A percentile compares a stretch with the other conserved stretches of the same genome.
Evolutionary conservation across 179 eudicot genomes (phyloP).

Genomic region (Actinidia arguta): DNA sequence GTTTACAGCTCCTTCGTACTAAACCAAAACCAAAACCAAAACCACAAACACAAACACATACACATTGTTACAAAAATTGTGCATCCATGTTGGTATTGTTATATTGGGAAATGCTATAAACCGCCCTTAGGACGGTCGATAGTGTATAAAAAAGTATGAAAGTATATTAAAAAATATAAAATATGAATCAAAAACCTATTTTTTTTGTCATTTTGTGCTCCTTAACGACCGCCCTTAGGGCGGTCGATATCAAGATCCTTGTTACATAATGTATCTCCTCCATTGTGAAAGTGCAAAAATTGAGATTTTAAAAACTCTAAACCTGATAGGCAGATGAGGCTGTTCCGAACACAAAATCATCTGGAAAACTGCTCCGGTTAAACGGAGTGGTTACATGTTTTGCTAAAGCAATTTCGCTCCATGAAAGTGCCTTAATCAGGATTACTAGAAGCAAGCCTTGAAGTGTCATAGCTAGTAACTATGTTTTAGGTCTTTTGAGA

Average conservation of each 20-base stretch:
- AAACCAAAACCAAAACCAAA: background rate
- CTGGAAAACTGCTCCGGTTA: background rate
- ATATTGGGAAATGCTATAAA: no score
- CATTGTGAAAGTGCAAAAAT: background rate
- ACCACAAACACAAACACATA: no score
- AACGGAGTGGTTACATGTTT: background rate
- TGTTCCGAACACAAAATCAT: constrained; percentile 7
- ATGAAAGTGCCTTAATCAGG: background rate
- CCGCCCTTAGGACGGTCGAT: no score
- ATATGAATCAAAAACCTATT: no score
- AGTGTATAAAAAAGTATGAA: no score
- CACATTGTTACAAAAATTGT: no score
- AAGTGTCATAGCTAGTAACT: background rate
- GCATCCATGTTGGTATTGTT: no score
- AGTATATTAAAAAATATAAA: no score
- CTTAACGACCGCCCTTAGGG: no score
- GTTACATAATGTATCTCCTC: no score
- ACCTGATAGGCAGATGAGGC: constrained; percentile 18
- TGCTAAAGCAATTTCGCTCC: background rate
- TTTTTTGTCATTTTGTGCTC: no score
- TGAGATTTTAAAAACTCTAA: background rate
- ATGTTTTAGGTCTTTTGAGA: background rate
- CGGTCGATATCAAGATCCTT: no score
- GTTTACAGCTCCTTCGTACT: constrained; percentile 15
- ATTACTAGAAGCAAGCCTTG: background rate